Conservation (phyloP, 2,329 filamentous ascomycete genomes). For the Purpureocillium takamizusanense region DNA sequence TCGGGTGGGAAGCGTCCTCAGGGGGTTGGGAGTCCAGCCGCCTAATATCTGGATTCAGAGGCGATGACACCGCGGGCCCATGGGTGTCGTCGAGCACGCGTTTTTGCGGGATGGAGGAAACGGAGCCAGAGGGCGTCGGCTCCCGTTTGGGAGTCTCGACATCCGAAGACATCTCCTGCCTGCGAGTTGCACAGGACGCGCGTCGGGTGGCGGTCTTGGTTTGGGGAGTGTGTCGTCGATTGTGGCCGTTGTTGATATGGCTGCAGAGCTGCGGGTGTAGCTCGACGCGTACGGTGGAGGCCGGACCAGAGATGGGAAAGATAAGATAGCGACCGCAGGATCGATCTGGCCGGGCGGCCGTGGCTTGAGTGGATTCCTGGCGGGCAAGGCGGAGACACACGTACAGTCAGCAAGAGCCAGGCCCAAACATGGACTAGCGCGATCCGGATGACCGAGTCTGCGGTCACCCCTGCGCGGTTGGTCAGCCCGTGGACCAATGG, state of each 20-base stretch:
- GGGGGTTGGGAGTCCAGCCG: constrained; percentile 25
- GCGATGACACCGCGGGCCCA: constrained; percentile 61
- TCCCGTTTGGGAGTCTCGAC: constrained; percentile 29
- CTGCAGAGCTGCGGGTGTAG: neutral
- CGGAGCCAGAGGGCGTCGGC: constrained; percentile 26
- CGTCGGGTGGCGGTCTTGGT: no score
- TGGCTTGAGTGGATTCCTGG: no score
- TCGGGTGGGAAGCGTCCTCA: constrained; percentile 34
- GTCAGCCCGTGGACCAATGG: constrained; percentile 7
- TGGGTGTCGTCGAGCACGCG: constrained; percentile 61
- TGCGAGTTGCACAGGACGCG: constrained; percentile 2
- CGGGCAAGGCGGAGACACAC: no score
- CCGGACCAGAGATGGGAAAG: neutral
- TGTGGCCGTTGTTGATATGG: no score
- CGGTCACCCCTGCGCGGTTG: constrained; percentile 7
- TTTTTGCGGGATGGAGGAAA: constrained; percentile 52
- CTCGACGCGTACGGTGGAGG: no score
- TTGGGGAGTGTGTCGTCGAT: no score
- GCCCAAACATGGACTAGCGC: constrained; percentile 9
- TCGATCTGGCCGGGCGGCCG: no score
- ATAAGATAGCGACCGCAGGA: constrained; percentile 2
- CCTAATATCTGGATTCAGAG: constrained; percentile 59
- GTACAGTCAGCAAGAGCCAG: neutral
- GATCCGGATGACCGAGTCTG: constrained; percentile 10
- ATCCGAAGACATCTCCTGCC: constrained; percentile 27